Conservation (phyloP, 2,329 filamentous ascomycete species). For the Mycosphaerella sp. region DNA sequence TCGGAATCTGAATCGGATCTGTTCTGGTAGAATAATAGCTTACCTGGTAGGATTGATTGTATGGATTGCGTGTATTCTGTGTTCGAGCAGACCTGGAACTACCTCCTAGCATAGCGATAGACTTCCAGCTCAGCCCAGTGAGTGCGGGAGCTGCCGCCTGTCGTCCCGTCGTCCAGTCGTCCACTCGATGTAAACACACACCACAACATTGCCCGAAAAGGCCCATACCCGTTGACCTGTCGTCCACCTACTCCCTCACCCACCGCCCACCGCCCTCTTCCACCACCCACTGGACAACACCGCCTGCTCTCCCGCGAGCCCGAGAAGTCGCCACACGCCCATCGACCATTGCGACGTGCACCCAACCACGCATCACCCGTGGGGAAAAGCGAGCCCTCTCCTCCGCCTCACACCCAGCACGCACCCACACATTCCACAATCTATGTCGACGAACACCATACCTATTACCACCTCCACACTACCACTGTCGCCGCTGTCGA, state of each 20-base stretch:
- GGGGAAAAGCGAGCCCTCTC: background rate
- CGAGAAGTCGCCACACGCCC: background rate
- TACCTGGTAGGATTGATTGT: too few species aligned
- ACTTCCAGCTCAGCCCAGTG: too few species aligned
- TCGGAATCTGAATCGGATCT: too few species aligned
- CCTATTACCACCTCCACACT: background rate
- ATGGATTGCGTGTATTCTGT: too few species aligned
- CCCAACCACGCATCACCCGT: background rate
- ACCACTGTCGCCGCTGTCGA: background rate
- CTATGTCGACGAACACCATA: constrained; percentile 3
- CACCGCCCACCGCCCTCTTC: background rate
- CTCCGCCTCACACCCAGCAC: too few species aligned
- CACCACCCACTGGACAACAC: background rate
- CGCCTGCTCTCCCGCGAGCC: background rate
- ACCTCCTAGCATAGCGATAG: too few species aligned
- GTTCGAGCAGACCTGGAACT: too few species aligned
- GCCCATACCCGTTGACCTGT: too few species aligned
- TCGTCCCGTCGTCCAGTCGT: too few species aligned
- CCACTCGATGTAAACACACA: background rate
- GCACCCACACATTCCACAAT: constrained; percentile 6
- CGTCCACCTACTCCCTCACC: too few species aligned
- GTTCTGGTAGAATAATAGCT: too few species aligned
- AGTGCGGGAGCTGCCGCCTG: too few species aligned
- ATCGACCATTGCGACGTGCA: constrained; percentile 5
- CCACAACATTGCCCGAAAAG: background rate